phyloP scores from a whole-genome alignment of 768 basidiomycete species.

The Phlebiopsis flavidoalba region DNA sequence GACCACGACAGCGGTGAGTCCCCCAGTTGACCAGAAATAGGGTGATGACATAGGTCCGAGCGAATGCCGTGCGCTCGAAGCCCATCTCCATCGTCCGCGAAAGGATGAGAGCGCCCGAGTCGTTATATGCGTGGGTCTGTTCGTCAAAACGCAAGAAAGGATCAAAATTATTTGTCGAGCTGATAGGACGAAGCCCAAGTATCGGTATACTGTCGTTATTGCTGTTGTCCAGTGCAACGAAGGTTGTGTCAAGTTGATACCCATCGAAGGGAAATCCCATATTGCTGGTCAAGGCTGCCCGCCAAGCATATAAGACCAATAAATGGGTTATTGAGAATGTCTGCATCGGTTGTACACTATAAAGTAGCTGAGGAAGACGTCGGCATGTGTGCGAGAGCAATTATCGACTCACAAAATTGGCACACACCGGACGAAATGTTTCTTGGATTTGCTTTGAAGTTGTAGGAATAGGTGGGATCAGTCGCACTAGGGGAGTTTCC shows the following conservation, averaged over 20 bases:
- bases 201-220: slow-evolving; percentile 10
- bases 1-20: slow-evolving; percentile 15
- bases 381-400: neutral
- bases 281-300: slow-evolving; percentile 11
- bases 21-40: slow-evolving; percentile 19
- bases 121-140: neutral
- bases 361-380: neutral
- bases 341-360: slow-evolving; percentile 11
- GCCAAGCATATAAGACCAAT: slow-evolving; percentile 13
- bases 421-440: neutral
- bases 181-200: slow-evolving; percentile 11
- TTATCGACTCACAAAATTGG: slow-evolving; percentile 1
- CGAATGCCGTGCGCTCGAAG: slow-evolving; percentile 12
- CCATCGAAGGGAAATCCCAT: slow-evolving; percentile 16
- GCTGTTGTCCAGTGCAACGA: slow-evolving; percentile 3
- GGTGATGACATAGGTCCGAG: slow-evolving; percentile 15
- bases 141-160: neutral
- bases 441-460: slow-evolving; percentile 3
- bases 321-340: slow-evolving; percentile 13
- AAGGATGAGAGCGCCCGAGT: neutral
- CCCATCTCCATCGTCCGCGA: slow-evolving; percentile 3
- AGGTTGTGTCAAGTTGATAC: slow-evolving; percentile 13
- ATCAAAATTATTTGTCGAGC: slow-evolving; percentile 13
- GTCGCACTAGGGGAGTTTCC: neutral
- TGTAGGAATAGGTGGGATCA: slow-evolving; percentile 7